A percentile compares a stretch with the other conserved stretches of the same genome.
These are phyloP conservation scores for Trypanosoma brucei DNA, from an alignment of 208 protist genomes.

Conservation along the genomic window DNA sequence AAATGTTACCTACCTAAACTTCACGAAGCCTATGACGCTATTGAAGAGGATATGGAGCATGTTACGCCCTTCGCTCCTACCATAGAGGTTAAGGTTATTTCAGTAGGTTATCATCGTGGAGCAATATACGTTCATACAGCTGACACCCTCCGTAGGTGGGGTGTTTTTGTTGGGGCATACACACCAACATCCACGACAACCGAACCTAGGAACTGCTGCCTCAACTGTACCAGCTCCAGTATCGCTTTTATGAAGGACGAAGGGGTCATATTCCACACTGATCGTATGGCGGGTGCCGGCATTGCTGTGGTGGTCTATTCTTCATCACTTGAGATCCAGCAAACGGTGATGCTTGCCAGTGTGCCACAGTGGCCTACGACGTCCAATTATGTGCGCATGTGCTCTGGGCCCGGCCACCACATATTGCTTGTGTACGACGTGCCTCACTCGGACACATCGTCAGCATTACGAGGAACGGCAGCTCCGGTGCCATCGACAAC, in stretches of 20 bases:
- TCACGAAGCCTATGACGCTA: constrained; percentile 34
- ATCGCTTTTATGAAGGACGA: constrained; percentile 46
- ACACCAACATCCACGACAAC: constrained; percentile 35
- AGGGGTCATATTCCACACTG: constrained; percentile 58
- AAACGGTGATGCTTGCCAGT: constrained; percentile 40
- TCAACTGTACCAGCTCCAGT: constrained; percentile 49
- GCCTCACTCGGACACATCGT: constrained; percentile 22
- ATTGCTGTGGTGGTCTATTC: constrained; percentile 63
- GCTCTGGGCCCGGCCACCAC: constrained; percentile 39
- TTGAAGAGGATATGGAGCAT: constrained; percentile 50
- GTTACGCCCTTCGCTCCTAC: constrained; percentile 43
- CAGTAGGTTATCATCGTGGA: constrained; percentile 52
- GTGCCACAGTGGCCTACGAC: constrained; percentile 26
- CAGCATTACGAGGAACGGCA: constrained; percentile 17
- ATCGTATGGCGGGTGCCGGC: constrained; percentile 56
- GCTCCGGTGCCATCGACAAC: constrained; percentile 1
- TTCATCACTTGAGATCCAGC: constrained; percentile 43
- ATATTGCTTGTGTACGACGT: constrained; percentile 51
- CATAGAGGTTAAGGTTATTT: constrained; percentile 32
- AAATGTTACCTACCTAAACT: constrained; percentile 47
- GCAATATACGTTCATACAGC: constrained; percentile 62
- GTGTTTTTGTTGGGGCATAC: constrained; percentile 34
- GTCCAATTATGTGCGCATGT: constrained; percentile 27
- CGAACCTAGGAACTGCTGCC: constrained; percentile 49
- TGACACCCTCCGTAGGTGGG: constrained; percentile 54